Evolutionary conservation across 441 rosid species (phyloP).

Genomic region (Eruca vesicaria): DNA sequence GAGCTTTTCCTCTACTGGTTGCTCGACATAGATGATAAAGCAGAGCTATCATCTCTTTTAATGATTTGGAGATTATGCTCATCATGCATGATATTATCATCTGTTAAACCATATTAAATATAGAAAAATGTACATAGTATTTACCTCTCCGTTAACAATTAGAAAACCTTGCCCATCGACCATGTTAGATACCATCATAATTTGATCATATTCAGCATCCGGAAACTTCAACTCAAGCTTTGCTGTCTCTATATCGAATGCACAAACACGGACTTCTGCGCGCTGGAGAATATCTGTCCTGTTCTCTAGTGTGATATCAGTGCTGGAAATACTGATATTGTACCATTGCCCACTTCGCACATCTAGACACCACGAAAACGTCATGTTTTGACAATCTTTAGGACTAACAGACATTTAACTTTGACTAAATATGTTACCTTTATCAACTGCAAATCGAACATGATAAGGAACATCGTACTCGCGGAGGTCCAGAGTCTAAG

Average conservation of each 20-base stretch:
- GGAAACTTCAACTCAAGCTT: slow-evolving; percentile 3
- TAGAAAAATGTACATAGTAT: slow-evolving; percentile 2
- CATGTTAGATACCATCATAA: slow-evolving; percentile 99
- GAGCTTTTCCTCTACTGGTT: neutral
- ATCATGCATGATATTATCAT: neutral
- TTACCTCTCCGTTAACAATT: slow-evolving; percentile 66
- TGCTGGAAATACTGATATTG: slow-evolving; percentile 79
- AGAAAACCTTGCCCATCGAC: slow-evolving; percentile 60
- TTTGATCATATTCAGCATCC: slow-evolving; percentile 6
- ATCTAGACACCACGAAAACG: slow-evolving; percentile 47
- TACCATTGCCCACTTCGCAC: slow-evolving; percentile 97
- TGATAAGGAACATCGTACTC: slow-evolving; percentile 99
- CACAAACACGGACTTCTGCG: slow-evolving; percentile 96
- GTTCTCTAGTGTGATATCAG: slow-evolving; percentile 62
- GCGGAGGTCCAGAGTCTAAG: slow-evolving; percentile 90
- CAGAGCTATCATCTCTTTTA: too few species aligned
- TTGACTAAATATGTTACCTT: slow-evolving; percentile 54
- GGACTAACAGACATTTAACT: slow-evolving; percentile 9
- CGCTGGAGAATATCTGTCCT: slow-evolving; percentile 94
- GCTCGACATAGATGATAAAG: too few species aligned
- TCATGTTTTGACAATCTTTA: slow-evolving; percentile 23
- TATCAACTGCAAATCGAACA: slow-evolving; percentile 94
- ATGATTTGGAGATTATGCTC: slow-evolving; percentile 2
- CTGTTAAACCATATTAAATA: slow-evolving; percentile 1
- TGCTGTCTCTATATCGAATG: slow-evolving; percentile 57